Conservation (phyloP, 306 rosid species). For the Dryas octopetala region DNA sequence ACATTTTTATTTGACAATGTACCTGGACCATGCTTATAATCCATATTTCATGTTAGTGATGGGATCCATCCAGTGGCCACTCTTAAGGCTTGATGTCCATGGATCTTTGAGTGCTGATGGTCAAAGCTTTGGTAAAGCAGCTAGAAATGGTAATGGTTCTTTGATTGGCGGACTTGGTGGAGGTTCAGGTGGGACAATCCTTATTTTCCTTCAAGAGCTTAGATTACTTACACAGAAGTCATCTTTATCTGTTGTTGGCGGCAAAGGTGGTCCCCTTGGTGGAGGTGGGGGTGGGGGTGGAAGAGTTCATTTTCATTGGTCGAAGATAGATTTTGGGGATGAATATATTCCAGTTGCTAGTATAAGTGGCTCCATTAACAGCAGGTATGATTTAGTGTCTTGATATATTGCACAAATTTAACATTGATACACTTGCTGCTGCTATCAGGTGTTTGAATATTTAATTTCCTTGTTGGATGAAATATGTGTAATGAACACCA, state of each 20-base stretch:
- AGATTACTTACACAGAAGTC: constrained; percentile 60
- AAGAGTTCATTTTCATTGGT: constrained; percentile 98
- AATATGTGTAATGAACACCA: not conserved
- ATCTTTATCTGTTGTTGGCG: constrained; percentile 78
- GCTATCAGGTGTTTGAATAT: not conserved
- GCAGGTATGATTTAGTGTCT: constrained; percentile 49
- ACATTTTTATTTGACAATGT: constrained; percentile 2
- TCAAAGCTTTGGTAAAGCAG: constrained; percentile 66
- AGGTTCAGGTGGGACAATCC: constrained; percentile 96
- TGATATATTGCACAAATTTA: not conserved
- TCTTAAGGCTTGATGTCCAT: constrained; percentile 64
- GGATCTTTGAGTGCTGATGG: constrained; percentile 91
- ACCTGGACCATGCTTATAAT: constrained; percentile 14
- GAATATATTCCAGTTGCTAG: constrained; percentile 89
- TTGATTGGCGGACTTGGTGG: constrained; percentile 91
- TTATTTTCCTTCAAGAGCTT: constrained; percentile 94
- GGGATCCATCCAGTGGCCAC: constrained; percentile 98
- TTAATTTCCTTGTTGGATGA: not conserved
- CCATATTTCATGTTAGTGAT: constrained; percentile 55
- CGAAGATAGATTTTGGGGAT: constrained; percentile 67
- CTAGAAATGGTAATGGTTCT: constrained; percentile 54
- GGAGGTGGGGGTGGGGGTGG: constrained; percentile 99
- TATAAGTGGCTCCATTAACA: constrained; percentile 67
- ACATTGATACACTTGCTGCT: constrained; percentile 1
- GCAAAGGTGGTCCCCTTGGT: constrained; percentile 83